phyloP scores from a whole-genome alignment of 1,284 basidiomycete species.

The Vanrija sp. region DNA sequence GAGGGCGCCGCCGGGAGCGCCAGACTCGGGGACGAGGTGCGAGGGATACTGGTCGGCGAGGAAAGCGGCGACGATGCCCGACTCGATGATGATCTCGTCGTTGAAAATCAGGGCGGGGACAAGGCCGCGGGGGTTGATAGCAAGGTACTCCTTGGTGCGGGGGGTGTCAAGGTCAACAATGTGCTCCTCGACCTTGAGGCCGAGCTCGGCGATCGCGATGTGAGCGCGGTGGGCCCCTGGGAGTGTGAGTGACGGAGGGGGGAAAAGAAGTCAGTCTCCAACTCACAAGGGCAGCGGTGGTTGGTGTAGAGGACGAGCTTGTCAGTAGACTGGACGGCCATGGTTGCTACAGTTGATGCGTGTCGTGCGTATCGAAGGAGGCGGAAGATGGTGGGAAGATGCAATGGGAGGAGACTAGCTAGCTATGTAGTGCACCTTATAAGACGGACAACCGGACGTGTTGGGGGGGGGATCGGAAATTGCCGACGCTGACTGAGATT shows the following conservation, averaged over 20 bases:
- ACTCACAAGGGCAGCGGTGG: slow-evolving; percentile 7
- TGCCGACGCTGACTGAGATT: too few relatives aligned
- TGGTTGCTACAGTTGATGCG: neutral
- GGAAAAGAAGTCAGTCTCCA: too few relatives aligned
- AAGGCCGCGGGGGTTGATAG: slow-evolving; percentile 11
- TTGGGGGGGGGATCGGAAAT: too few relatives aligned
- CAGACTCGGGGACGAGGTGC: slow-evolving; percentile 5
- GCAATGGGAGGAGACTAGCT: too few relatives aligned
- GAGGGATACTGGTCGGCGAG: slow-evolving; percentile 10
- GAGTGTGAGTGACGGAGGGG: neutral
- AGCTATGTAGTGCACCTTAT: too few relatives aligned
- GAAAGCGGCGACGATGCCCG: slow-evolving; percentile 5
- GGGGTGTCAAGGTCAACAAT: slow-evolving; percentile 13
- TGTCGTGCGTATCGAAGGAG: too few relatives aligned
- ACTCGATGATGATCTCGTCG: slow-evolving; percentile 9
- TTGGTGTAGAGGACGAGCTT: slow-evolving; percentile 8
- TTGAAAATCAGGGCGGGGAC: slow-evolving; percentile 8
- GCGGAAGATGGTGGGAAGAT: too few relatives aligned
- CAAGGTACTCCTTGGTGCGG: slow-evolving; percentile 8
- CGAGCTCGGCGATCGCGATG: slow-evolving; percentile 9
- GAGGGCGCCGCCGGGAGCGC: slow-evolving; percentile 4
- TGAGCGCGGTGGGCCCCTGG: slow-evolving; percentile 12
- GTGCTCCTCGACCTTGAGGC: slow-evolving; percentile 6
- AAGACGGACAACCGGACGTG: too few relatives aligned
- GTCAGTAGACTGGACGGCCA: neutral